Base-by-base conservation (phyloP, 176 grass and related monocot genomes). In the Phyllostachys edulis region DNA sequence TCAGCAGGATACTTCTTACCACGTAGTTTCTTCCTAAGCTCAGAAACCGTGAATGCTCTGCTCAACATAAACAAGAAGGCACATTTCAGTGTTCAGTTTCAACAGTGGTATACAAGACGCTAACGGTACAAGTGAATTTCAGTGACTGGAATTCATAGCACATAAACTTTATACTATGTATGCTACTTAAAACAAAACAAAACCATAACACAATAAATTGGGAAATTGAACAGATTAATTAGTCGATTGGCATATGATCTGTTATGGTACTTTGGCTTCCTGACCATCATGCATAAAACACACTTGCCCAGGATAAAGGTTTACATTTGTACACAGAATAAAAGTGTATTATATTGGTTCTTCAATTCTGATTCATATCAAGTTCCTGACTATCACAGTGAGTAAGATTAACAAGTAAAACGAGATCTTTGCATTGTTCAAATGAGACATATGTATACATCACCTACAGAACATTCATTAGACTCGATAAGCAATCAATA, bases 1-100 rank as follows among this genome's bases (percentile, higher is more conserved):
- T 92, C 38, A 74, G 34, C 24, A 54, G 91, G 86, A 76, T 89
- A 94, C 39, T 85, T 98, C 70, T 90, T 98, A 77, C 82, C 86
- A 54, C 49, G 20, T 67, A 98, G 85, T 85, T 98, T 98, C 81
- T 95, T 98, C 66, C 80, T 87, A 70, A 98, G 91, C 73, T 98
- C 96, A 68, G 88, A 84, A 67, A 90, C 83, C 38, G 93, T 93
- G 83, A 85, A 95, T 80, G 93, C 80, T 80, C 96, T 98, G 91
- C 37, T 21, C 29, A 73, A 81, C 74, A 74, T 71, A 72, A 84
- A 73, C 13, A 45, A 63, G 52, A 57, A 73, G 16, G 4, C 24
- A 14, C 80, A 51, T 36, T 64, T 88, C 68, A 88, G 73, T 67
- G 5, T 39, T 40, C 41, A 69, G 51, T 88, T 77, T 77, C 23